Percentiles rank a stretch among this genome's conserved stretches.
phyloP scores from a whole-genome alignment of 805 yeast species.

The Saccharomyces mikatae region DNA sequence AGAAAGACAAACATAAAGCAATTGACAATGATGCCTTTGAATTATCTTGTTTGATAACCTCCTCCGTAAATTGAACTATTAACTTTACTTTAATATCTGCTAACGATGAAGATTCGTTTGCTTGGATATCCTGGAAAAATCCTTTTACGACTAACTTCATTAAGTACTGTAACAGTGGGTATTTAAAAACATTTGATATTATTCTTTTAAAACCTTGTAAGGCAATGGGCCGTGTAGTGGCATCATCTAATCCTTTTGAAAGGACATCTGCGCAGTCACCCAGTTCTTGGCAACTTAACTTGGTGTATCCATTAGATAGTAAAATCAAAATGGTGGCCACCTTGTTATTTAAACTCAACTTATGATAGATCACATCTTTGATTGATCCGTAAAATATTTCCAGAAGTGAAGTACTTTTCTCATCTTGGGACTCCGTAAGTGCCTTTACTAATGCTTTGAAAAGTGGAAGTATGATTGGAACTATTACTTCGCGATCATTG shows the following conservation, averaged over 20 bases:
- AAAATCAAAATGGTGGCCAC: constrained; percentile 39
- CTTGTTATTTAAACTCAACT: constrained; percentile 28
- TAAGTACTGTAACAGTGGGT: constrained; percentile 30
- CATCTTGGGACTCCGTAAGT: constrained; percentile 16
- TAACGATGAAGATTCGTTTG: not conserved
- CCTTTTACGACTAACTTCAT: constrained; percentile 41
- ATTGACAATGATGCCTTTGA: constrained; percentile 2
- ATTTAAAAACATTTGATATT: constrained; percentile 25
- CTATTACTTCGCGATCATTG: constrained; percentile 34
- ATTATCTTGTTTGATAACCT: constrained; percentile 21
- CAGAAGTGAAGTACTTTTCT: constrained; percentile 24
- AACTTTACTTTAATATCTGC: constrained; percentile 5
- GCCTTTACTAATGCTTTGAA: constrained; percentile 39
- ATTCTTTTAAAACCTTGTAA: constrained; percentile 59
- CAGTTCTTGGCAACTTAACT: constrained; percentile 32
- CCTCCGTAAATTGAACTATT: constrained; percentile 38
- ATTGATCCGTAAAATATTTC: constrained; percentile 34
- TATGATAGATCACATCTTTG: constrained; percentile 16
- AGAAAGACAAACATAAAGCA: constrained; percentile 29
- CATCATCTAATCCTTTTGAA: constrained; percentile 29
- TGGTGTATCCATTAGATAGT: constrained; percentile 30
- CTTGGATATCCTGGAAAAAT: constrained; percentile 29
- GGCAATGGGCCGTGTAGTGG: constrained; percentile 35
- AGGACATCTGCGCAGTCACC: constrained; percentile 31
- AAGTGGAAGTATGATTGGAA: constrained; percentile 46